Evolutionary conservation across 805 yeast genomes (phyloP), one percentile per base, ranked within the genome.

Genomic region (Zygosaccharomyces lentus): DNA sequence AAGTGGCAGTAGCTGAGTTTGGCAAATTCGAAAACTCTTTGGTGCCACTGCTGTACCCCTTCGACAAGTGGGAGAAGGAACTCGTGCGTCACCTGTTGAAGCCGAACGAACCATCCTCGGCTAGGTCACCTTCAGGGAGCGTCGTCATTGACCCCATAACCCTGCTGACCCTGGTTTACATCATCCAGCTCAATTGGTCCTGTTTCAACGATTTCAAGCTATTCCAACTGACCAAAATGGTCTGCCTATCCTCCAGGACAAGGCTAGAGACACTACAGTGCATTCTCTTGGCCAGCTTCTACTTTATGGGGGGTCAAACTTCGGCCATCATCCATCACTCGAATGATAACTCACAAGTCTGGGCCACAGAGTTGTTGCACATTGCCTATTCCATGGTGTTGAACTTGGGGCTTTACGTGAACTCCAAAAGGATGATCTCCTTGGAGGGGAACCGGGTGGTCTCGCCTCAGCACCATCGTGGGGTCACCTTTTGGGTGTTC

Each of bases 141-240:
- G 7, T 19, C 8, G 38, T 23, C 4, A 19, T 34, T 5, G 51
- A 58, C 34, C 58, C 61, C 4, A 36, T 55, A 12, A 35, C 30
- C n/a, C 30, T 59, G 13, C 35, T 61, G 26, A 48, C 53, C 4
- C 34, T 59, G 12, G 43, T 57, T 12, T 56, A 53, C 38, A 52
- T 64, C 9, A 55, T 61, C 25, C 68, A 64, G 47, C 51, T 62
- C 30, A 56, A 57, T 46, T 59, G 64, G 64, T 51, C 53, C 3
- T 61, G 66, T 47, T 48, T 61, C 27, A 56, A 58, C 50, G 54
- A 59, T 30, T 52, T 50, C 13, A 55, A 52, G 27, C 43, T 64
- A 15, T 62, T 58, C 40, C 52, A 57, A 32, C 41, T 60, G 8
- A 53, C 64, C 6, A 61, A 61, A 46, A 30, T 59, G 24, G 41